Evolutionary conservation across 352 stramenopile species (phyloP).

Genomic region (Pythium periplocum): DNA sequence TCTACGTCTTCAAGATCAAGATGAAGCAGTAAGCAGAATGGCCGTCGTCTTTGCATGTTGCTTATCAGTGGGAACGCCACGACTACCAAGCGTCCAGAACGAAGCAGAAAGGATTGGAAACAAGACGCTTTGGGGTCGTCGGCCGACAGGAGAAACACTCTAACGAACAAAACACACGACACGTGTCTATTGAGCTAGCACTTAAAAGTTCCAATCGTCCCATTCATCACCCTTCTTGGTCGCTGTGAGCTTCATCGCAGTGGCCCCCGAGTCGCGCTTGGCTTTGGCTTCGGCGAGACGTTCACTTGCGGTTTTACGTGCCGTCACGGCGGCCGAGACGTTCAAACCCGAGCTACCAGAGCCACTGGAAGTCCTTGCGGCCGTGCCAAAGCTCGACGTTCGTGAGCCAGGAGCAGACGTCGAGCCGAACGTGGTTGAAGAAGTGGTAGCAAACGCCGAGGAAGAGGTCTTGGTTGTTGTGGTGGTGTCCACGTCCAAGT

Average conservation of each 20-base stretch:
- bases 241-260: conserved; percentile 54
- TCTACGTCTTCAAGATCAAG: conserved; percentile 79
- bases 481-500: conserved; percentile 4
- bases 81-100: no score
- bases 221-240: conserved; percentile 64
- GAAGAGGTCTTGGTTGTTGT: conserved; percentile 6
- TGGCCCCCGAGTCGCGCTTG: conserved; percentile 36
- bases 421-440: conserved; percentile 1
- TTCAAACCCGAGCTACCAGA: not conserved
- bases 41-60: not conserved
- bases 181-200: no score
- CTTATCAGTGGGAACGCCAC: not conserved
- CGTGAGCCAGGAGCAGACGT: not conserved
- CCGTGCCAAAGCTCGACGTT: conserved; percentile 14
- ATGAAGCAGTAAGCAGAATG: conserved; percentile 14
- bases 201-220: conserved; percentile 79
- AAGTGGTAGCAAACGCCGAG: not conserved
- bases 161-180: no score
- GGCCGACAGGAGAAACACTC: no score
- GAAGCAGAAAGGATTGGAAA: no score
- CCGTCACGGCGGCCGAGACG: not conserved
- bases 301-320: conserved; percentile 45
- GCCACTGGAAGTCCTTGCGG: not conserved
- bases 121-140: no score
- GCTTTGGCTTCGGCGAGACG: conserved; percentile 47